Evolutionary conservation across 495 filamentous ascomycete genomes (phyloP).

Genomic region (Penicillium chermesinum): DNA sequence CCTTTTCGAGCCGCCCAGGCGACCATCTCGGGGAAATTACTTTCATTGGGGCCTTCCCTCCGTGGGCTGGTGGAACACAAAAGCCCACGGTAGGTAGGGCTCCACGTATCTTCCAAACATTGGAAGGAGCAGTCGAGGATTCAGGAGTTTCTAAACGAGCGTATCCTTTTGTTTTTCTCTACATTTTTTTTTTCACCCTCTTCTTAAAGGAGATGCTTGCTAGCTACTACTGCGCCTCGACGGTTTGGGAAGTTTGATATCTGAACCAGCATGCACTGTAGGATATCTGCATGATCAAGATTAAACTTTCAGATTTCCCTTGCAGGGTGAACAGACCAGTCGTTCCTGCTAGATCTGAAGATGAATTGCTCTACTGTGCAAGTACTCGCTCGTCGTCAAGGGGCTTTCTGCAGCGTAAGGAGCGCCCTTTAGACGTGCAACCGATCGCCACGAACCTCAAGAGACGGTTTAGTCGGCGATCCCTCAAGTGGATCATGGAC

Average conservation of each 20-base stretch:
- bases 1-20: neutral
- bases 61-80: neutral
- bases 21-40: neutral
- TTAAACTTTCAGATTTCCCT: constrained; percentile 9
- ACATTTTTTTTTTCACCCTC: neutral
- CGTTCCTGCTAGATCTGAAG: constrained; percentile 12
- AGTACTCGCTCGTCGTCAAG: constrained; percentile 2
- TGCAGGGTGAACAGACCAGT: constrained; percentile 24
- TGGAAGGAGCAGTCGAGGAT: constrained; percentile 7
- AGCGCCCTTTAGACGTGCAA: too few species aligned
- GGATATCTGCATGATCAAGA: neutral
- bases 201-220: neutral
- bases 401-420: constrained; percentile 11
- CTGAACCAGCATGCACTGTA: neutral
- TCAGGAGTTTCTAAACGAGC: neutral
- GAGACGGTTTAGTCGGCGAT: neutral
- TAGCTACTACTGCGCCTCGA: neutral
- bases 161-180: too few species aligned
- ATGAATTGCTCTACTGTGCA: constrained; percentile 1
- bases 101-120: too few species aligned
- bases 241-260: neutral
- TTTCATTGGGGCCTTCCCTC: neutral
- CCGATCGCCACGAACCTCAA: neutral
- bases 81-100: too few species aligned
- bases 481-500: neutral